phyloP scores from a whole-genome alignment of 371 early-diverging fungal species.

The Coemansia sp. region DNA sequence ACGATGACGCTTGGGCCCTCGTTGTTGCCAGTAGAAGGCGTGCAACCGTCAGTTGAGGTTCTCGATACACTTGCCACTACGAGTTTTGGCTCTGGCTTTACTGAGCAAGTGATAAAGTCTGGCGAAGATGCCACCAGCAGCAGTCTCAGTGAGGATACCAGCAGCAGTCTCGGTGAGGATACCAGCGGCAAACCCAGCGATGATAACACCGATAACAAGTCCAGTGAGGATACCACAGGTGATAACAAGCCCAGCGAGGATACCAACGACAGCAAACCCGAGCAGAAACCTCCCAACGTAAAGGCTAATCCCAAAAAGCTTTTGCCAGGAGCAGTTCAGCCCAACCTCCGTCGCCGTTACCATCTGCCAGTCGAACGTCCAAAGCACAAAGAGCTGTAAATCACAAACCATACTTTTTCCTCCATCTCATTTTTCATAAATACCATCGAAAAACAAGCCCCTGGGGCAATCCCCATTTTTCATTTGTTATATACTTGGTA shows the following conservation, averaged over 20 bases:
- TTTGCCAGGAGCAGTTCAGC: not conserved
- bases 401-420: conserved; percentile 1
- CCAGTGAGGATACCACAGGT: too few species aligned
- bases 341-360: not conserved
- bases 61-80: not conserved
- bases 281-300: not conserved
- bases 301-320: not conserved
- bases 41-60: not conserved
- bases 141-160: not conserved
- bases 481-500: not conserved
- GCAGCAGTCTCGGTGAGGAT: too few species aligned
- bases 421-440: not conserved
- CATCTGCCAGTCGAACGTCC: conserved; percentile 10
- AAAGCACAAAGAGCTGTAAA: conserved; percentile 1
- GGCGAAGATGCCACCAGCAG: not conserved
- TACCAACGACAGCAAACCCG: not conserved
- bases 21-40: not conserved
- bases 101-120: not conserved
- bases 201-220: too few species aligned
- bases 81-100: not conserved
- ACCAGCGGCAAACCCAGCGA: too few species aligned
- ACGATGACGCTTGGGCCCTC: not conserved
- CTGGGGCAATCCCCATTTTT: not conserved
- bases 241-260: too few species aligned
- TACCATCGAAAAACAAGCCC: not conserved